phyloP scores from a whole-genome alignment of 192 early-diverging fungal genomes.

The Cladochytrium replicatum region DNA sequence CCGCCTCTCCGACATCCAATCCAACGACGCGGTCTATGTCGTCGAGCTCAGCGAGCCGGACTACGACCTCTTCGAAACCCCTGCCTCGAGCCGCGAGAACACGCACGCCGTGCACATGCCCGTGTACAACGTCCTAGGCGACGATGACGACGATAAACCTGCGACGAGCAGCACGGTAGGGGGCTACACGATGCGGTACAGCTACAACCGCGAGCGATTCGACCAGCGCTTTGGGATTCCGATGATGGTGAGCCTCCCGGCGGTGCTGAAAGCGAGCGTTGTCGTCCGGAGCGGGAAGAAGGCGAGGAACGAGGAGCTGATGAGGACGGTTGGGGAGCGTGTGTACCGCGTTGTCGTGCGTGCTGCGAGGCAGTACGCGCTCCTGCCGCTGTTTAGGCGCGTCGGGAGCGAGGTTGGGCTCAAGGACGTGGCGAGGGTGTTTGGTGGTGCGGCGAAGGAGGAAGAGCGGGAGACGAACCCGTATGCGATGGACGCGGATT shows the following conservation, averaged over 20 bases:
- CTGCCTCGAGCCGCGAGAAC: too few species aligned
- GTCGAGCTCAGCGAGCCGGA: constrained; percentile 19
- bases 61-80: too few species aligned
- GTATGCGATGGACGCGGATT: too few species aligned
- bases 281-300: background rate
- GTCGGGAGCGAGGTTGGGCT: too few species aligned
- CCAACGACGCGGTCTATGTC: constrained; percentile 20
- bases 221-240: constrained; percentile 11
- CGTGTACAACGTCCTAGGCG: too few species aligned
- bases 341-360: constrained; percentile 19
- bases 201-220: background rate
- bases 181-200: background rate
- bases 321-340: constrained; percentile 1
- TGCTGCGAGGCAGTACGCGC: constrained; percentile 11
- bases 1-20: constrained; percentile 23
- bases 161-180: too few species aligned
- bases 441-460: too few species aligned
- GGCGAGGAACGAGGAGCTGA: constrained; percentile 2
- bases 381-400: constrained; percentile 3
- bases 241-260: constrained; percentile 10
- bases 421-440: too few species aligned
- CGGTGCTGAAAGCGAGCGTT: constrained; percentile 1
- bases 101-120: too few species aligned
- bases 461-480: too few species aligned
- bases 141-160: too few species aligned